Evolutionary conservation across 768 basidiomycete genomes (phyloP).

Genomic region (Ramaria sp.): DNA sequence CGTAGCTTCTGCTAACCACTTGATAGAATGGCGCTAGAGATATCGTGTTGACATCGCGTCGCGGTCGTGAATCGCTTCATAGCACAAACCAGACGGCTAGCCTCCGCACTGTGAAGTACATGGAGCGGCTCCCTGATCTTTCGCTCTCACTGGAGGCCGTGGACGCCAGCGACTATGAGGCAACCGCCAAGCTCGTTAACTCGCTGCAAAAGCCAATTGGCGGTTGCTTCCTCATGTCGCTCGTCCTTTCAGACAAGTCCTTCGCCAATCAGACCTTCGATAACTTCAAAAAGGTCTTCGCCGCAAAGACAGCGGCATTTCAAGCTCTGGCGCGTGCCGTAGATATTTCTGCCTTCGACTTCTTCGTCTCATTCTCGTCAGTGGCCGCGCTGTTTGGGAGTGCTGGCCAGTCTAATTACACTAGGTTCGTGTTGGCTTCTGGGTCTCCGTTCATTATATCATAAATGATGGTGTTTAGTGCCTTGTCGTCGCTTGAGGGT

Average conservation of each 20-base stretch:
- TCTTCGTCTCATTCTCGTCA: conserved; percentile 26
- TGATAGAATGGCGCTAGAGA: conserved; percentile 26
- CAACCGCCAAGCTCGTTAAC: conserved; percentile 15
- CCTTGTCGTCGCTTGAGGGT: conserved; percentile 23
- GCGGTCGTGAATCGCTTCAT: conserved; percentile 19
- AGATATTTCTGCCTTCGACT: conserved; percentile 23
- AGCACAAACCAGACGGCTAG: conserved; percentile 17
- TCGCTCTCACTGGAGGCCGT: conserved; percentile 20
- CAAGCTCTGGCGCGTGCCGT: conserved; percentile 17
- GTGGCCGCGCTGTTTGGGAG: conserved; percentile 23
- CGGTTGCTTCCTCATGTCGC: conserved; percentile 25
- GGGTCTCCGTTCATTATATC: neutral
- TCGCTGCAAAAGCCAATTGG: conserved; percentile 18
- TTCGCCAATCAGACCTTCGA: conserved; percentile 23
- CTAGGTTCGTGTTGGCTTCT: conserved; percentile 14
- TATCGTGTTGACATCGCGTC: conserved; percentile 28
- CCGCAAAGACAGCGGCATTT: conserved; percentile 21
- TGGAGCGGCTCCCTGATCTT: conserved; percentile 21
- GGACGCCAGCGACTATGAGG: conserved; percentile 19
- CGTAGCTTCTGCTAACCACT: neutral
- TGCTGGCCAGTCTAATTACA: conserved; percentile 30
- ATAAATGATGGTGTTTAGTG: conserved; percentile 13
- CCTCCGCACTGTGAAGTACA: conserved; percentile 19
- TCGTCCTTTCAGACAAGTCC: conserved; percentile 21
- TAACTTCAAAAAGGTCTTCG: conserved; percentile 19